Percentiles rank a stretch among this genome's conserved stretches.
Conservation (phyloP, 2,329 filamentous ascomycete genomes). For the Sporothrix dimorphospora region DNA sequence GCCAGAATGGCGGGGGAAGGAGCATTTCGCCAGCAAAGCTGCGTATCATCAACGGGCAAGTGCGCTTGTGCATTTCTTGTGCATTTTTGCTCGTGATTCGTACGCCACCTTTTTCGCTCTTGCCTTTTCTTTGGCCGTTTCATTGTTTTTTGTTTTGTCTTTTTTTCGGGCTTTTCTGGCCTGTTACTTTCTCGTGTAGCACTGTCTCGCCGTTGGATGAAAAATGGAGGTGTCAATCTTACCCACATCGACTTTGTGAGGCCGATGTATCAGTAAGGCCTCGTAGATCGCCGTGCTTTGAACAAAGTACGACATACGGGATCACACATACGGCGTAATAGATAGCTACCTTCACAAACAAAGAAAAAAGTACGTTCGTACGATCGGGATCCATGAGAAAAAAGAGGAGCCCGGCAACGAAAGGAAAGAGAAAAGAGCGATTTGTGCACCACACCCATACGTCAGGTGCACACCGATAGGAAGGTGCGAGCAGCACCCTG, state of each 20-base stretch:
- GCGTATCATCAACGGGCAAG: neutral
- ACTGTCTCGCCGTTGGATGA: neutral
- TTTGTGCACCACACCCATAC: slow-evolving; percentile 15
- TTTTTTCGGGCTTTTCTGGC: neutral
- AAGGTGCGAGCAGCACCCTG: slow-evolving; percentile 4
- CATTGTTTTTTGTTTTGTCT: neutral
- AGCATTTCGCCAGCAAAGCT: neutral
- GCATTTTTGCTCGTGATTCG: slow-evolving; percentile 17
- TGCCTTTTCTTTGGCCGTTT: neutral
- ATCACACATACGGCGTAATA: no score
- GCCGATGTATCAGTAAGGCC: slow-evolving; percentile 15
- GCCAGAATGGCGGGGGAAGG: slow-evolving; percentile 25
- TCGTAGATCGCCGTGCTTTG: slow-evolving; percentile 1
- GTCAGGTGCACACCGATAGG: no score
- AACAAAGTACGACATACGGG: neutral
- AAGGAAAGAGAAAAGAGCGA: slow-evolving; percentile 7
- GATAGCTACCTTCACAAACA: neutral
- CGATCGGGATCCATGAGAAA: neutral
- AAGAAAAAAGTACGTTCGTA: neutral
- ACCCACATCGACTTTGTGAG: slow-evolving; percentile 10
- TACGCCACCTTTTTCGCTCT: slow-evolving; percentile 13
- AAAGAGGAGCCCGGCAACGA: slow-evolving; percentile 9
- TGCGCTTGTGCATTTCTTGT: slow-evolving; percentile 1
- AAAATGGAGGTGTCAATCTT: neutral
- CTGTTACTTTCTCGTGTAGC: neutral